Evolutionary conservation across 2,329 filamentous ascomycete genomes (phyloP).

Genomic region (Trichophyton simii): DNA sequence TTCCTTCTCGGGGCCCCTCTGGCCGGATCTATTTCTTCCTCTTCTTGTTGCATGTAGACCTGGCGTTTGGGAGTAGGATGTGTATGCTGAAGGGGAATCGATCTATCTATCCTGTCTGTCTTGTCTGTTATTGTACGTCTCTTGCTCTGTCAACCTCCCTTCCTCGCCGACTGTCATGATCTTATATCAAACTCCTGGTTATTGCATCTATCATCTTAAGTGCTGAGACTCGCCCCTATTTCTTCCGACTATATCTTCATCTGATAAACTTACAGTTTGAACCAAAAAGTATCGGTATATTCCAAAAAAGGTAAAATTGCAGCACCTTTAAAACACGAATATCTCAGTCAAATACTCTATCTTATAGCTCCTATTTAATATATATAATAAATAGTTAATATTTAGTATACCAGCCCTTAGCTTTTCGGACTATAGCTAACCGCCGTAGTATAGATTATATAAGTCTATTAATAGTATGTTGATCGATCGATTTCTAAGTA

Average conservation of each 20-base stretch:
- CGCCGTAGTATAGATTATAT: too few species aligned
- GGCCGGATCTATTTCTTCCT: background rate
- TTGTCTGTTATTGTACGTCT: background rate
- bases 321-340: too few species aligned
- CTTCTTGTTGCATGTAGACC: constrained; percentile 3
- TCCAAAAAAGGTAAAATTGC: too few species aligned
- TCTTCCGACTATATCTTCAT: background rate
- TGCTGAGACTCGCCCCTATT: too few species aligned
- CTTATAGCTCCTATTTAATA: too few species aligned
- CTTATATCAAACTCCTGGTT: background rate
- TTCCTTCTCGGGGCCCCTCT: background rate
- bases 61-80: constrained; percentile 1
- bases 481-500: too few species aligned
- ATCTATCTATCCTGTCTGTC: background rate
- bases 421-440: too few species aligned
- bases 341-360: too few species aligned
- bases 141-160: background rate
- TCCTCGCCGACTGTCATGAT: background rate
- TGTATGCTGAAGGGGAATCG: background rate
- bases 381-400: too few species aligned
- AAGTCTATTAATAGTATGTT: too few species aligned
- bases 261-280: background rate
- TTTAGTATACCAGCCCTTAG: too few species aligned
- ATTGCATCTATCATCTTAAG: background rate
- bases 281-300: too few species aligned